phyloP scores from a whole-genome alignment of 768 basidiomycete genomes.

The Rubroboletus satanas region DNA sequence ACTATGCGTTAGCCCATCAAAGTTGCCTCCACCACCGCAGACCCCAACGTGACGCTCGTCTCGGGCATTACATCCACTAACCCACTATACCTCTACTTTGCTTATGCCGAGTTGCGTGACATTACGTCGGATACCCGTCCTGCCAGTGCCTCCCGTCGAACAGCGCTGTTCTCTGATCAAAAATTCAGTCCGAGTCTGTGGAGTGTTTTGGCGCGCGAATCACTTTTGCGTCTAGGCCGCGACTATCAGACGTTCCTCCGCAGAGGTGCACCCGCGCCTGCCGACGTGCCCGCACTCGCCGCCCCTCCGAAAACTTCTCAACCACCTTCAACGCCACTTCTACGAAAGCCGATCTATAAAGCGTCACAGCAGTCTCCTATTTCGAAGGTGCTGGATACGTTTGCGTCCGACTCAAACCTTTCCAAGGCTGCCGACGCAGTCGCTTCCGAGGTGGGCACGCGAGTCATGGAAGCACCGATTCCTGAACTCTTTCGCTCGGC shows the following conservation, averaged over 20 bases:
- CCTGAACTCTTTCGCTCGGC: constrained; percentile 50
- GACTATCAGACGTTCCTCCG: constrained; percentile 68
- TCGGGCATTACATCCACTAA: constrained; percentile 60
- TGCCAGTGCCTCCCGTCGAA: constrained; percentile 42
- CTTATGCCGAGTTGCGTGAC: constrained; percentile 58
- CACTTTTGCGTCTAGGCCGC: constrained; percentile 55
- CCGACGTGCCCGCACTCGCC: constrained; percentile 18
- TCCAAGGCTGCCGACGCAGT: constrained; percentile 48
- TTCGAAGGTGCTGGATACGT: constrained; percentile 47
- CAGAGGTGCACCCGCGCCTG: constrained; percentile 42
- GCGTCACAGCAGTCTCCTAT: constrained; percentile 46
- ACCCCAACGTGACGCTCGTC: constrained; percentile 54
- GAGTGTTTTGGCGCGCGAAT: constrained; percentile 54
- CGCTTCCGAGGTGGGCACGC: constrained; percentile 30
- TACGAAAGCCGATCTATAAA: constrained; percentile 40
- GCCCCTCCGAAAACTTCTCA: constrained; percentile 27
- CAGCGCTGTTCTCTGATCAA: constrained; percentile 63
- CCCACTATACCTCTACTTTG: constrained; percentile 54
- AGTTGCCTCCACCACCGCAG: constrained; percentile 42
- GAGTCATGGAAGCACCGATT: constrained; percentile 32
- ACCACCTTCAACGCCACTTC: constrained; percentile 35
- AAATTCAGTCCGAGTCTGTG: constrained; percentile 63
- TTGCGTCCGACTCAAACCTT: constrained; percentile 59
- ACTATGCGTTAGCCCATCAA: constrained; percentile 40
- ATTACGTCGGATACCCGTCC: constrained; percentile 45